A percentile compares a stretch with the other conserved stretches of the same genome.
Conservation (phyloP, 2,329 filamentous ascomycete genomes). For the Trichoderma sp. region DNA sequence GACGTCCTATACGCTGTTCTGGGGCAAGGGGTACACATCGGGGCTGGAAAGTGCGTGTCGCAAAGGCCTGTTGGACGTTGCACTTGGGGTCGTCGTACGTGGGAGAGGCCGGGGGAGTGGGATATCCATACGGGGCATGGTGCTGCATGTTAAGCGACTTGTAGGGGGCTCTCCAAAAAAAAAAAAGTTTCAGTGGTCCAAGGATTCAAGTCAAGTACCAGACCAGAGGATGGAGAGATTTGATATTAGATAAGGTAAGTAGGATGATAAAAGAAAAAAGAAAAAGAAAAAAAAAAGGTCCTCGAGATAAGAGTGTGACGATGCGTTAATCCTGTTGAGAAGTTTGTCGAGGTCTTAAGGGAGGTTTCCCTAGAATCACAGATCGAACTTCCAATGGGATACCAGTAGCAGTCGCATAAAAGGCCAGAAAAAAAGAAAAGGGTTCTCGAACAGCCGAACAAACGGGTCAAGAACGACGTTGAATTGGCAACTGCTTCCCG, state of each 20-base stretch:
- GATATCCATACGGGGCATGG: conserved; percentile 58
- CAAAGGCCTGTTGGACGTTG: conserved; percentile 41
- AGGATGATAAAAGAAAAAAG: neutral
- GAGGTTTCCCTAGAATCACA: conserved; percentile 12
- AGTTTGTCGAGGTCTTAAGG: conserved; percentile 4
- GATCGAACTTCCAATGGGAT: conserved; percentile 11
- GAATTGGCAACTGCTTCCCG: conserved; percentile 20
- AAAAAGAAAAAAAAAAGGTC: neutral
- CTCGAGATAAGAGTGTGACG: neutral
- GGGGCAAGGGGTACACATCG: conserved; percentile 63
- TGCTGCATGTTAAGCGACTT: conserved; percentile 56
- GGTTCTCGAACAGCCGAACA: conserved; percentile 49
- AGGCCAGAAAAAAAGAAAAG: neutral
- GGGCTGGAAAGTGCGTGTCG: conserved; percentile 44
- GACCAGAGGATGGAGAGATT: conserved; percentile 14
- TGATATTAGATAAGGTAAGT: conserved; percentile 5
- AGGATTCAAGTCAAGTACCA: conserved; percentile 15
- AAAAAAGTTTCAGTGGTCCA: conserved; percentile 9
- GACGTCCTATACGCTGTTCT: conserved; percentile 82
- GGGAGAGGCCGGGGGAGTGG: conserved; percentile 60
- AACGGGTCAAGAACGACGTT: conserved; percentile 48
- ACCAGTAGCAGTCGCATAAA: conserved; percentile 28
- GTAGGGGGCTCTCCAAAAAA: conserved; percentile 11
- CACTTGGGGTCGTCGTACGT: conserved; percentile 54
- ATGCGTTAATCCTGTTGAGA: neutral